A percentile compares a stretch with the other conserved stretches of the same genome.
These are phyloP conservation scores for Paspalum vaginatum DNA, from an alignment of 176 grass and related monocot genomes.

Conservation along the genomic window DNA sequence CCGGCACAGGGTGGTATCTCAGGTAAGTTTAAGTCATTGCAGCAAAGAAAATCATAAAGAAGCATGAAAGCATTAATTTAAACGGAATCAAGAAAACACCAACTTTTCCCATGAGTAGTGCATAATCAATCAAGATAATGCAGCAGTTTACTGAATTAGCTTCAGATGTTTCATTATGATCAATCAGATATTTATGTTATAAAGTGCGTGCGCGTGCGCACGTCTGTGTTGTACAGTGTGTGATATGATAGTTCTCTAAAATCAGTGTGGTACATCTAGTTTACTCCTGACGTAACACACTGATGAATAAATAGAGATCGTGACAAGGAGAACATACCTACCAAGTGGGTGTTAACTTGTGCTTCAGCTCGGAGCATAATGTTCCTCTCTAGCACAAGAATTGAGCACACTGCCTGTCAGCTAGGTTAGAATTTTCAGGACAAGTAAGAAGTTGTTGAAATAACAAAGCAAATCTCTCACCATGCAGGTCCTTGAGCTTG, in stretches of 20 bases:
- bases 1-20: conserved; percentile 83
- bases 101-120: neutral
- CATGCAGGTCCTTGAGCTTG: conserved; percentile 85
- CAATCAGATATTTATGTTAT: conserved; percentile 6
- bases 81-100: too few relatives aligned
- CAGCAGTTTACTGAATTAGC: neutral
- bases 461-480: conserved; percentile 26
- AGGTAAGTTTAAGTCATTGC: conserved; percentile 51
- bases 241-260: conserved; percentile 4
- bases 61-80: neutral
- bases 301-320: neutral
- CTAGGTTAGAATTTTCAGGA: neutral
- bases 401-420: neutral
- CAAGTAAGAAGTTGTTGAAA: conserved; percentile 1
- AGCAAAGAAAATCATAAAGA: conserved; percentile 22
- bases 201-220: too few relatives aligned
- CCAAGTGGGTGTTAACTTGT: neutral
- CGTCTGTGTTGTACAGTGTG: too few relatives aligned
- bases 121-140: conserved; percentile 19
- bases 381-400: conserved; percentile 25
- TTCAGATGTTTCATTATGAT: conserved; percentile 5
- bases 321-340: conserved; percentile 34
- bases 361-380: conserved; percentile 16
- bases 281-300: conserved; percentile 3
- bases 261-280: conserved; percentile 10